phyloP scores from a whole-genome alignment of 768 basidiomycete genomes.

The Tylopilus plumbeoviolaceoides region DNA sequence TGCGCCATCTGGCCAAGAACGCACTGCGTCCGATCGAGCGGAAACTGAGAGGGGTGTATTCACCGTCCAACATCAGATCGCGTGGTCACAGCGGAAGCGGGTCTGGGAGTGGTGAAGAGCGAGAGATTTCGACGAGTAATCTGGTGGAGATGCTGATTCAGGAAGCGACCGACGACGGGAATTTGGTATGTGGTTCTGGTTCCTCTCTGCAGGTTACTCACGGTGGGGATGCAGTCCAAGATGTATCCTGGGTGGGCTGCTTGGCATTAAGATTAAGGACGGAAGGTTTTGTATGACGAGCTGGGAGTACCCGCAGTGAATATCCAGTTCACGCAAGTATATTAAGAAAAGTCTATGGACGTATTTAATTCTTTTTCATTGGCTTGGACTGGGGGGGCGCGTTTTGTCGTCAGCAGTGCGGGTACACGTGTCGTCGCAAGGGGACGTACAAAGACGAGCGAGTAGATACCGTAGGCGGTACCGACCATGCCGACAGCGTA shows the following conservation, averaged over 20 bases:
- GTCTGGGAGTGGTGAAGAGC: constrained; percentile 27
- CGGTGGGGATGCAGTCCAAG: constrained; percentile 48
- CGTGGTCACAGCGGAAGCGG: constrained; percentile 28
- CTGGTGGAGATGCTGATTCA: constrained; percentile 90
- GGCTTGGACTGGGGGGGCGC: constrained; percentile 27
- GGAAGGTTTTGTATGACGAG: not conserved
- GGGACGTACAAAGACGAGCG: constrained; percentile 43
- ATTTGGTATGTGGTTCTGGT: constrained; percentile 50
- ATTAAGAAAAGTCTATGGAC: not conserved
- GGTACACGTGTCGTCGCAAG: not conserved
- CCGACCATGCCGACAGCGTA: constrained; percentile 54
- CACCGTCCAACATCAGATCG: too few species aligned
- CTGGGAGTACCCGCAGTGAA: not conserved
- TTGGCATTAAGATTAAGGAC: constrained; percentile 57
- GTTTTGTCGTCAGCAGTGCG: not conserved
- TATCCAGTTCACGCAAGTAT: not conserved
- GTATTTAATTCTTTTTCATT: constrained; percentile 21
- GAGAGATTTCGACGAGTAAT: constrained; percentile 69
- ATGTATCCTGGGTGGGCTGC: constrained; percentile 93
- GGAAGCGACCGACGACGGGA: constrained; percentile 71
- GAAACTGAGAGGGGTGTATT: too few species aligned
- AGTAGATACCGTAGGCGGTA: constrained; percentile 46
- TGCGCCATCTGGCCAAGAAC: too few species aligned
- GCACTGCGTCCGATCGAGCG: too few species aligned
- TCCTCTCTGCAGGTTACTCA: constrained; percentile 1